Evolutionary conservation across 2,329 filamentous ascomycete species (phyloP), one percentile per base, ranked within the genome.

Genomic region (Cladorrhinum sp.): DNA sequence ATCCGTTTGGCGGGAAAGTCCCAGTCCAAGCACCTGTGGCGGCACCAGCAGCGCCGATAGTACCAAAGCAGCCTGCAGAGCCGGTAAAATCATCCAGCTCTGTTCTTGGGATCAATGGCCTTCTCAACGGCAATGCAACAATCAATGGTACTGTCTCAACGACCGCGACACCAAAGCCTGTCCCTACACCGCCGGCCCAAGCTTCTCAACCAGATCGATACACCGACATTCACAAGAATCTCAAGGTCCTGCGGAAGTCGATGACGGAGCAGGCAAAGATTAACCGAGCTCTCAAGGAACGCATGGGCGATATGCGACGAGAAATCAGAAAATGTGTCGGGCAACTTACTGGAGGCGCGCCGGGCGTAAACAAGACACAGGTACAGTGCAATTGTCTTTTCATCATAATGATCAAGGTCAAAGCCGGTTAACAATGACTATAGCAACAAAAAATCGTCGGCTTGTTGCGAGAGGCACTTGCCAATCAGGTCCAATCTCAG

Each of bases 241-340:
- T 96, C 23, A 96, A 83, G 62, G 79, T 82, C 36, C 75, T 86
- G 8, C 75, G 78, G 20, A 70, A 68, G 3, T 74, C 66, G n/a
- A 67, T 90, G 57, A 69, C 71, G 2, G 75, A 80, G 3, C 79
- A 87, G 66, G 79, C 79, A 3, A 85, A 86, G 67, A 76, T 78
- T 21, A 84, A 87, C 65, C 72, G 68, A 72, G 65, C 74, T 70
- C 75, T 92, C 26, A 91, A 91, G 73, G 79, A 81, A 56, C 81
- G 84, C 36, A 82, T 91, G 70, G 88, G 90, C 33, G 84, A 91
- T 58, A 86, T 90, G 79, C 82, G 91, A 46, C 81, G 91, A 61
- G 83, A 87, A 48, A 86, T 95, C 57, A 83, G 84, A 42, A 89
- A 88, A 68, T 86, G 82, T 18, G 82, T 94, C 58, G 91, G 91